Evolutionary conservation across 495 filamentous ascomycete species (phyloP), one percentile per base, ranked within the genome.

Genomic region (Penicillium salamii): DNA sequence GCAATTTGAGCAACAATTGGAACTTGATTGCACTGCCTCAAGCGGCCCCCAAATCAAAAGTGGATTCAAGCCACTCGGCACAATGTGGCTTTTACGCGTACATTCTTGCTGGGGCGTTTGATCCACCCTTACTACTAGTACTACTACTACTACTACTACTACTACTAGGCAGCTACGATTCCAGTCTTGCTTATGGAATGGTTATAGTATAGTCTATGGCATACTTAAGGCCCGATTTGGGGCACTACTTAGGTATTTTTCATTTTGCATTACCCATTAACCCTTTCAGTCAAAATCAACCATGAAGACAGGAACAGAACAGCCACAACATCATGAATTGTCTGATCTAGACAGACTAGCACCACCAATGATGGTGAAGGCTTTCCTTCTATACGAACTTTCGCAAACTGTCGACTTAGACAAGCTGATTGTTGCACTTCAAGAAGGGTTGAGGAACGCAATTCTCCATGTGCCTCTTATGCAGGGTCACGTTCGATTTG

Each of bases 281-380:
- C 29, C 7, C 11, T 32, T 32, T 11, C 5, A 32, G 12, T 7
- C 29, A 32, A 12, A 12, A 32, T 11, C 29, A 32, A 32, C 29
- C 29, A 32, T 32, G 29, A 13, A 5, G 5, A 7, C 29, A 8
- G 12, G 3, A 5, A 8, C 29, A 13, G 12, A 13, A 32, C 43
- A 18, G 14, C 20, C 5, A 45, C 33, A 5, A 49, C 32, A n/a
- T 3, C 56, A 61, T 44, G 53, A 61, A 38, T 45, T 65, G 18
- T 61, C 61, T 11, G 55, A 61, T 24, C 4, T 58, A 3, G 61
- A 65, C 45, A 61, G 52, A 41, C 23, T 46, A 13, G 55, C 49
- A 2, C 34, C 57, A 14, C 29, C 34, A 13, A 65, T 52, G 37
- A 52, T 12, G 33, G 58, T 61, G 44, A 56, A 47, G 40, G 44